Evolutionary conservation across 495 filamentous ascomycete species (phyloP).

Genomic region (Penicillium verhagenii): DNA sequence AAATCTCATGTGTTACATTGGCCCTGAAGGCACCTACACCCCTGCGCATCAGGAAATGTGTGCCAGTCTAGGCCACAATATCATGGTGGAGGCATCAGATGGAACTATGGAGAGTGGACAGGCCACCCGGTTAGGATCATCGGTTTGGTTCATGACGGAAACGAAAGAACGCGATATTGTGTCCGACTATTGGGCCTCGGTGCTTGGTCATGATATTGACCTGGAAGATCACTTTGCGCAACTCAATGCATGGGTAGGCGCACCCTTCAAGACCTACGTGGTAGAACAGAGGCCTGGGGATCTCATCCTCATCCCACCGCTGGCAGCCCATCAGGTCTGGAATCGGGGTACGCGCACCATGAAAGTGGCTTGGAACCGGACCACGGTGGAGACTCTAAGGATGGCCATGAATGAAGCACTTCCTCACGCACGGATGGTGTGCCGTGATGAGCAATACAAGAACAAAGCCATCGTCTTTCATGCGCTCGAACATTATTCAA

Average conservation of each 20-base stretch:
- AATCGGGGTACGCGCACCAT: constrained; percentile 92
- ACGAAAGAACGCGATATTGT: constrained; percentile 83
- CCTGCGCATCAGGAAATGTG: constrained; percentile 98
- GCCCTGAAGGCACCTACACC: constrained; percentile 96
- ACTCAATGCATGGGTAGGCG: constrained; percentile 86
- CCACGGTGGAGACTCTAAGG: constrained; percentile 84
- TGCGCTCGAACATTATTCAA: constrained; percentile 74
- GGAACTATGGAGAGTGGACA: constrained; percentile 57
- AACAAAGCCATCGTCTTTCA: constrained; percentile 93
- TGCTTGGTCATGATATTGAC: constrained; percentile 92
- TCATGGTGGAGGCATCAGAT: constrained; percentile 89
- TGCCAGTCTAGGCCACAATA: constrained; percentile 90
- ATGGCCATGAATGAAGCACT: constrained; percentile 83
- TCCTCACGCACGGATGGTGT: constrained; percentile 83
- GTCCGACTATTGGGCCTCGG: constrained; percentile 87
- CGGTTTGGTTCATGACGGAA: constrained; percentile 98
- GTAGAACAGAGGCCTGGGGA: constrained; percentile 93
- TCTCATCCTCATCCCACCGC: constrained; percentile 90
- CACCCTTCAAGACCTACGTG: constrained; percentile 87
- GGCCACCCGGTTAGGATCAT: constrained; percentile 74
- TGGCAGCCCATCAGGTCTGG: constrained; percentile 98
- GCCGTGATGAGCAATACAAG: constrained; percentile 98
- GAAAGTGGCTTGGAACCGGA: constrained; percentile 99
- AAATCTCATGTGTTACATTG: constrained; percentile 98
- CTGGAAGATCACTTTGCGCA: constrained; percentile 96